phyloP scores from a whole-genome alignment of 305 asterid genomes.

The Petunia hybrid region DNA sequence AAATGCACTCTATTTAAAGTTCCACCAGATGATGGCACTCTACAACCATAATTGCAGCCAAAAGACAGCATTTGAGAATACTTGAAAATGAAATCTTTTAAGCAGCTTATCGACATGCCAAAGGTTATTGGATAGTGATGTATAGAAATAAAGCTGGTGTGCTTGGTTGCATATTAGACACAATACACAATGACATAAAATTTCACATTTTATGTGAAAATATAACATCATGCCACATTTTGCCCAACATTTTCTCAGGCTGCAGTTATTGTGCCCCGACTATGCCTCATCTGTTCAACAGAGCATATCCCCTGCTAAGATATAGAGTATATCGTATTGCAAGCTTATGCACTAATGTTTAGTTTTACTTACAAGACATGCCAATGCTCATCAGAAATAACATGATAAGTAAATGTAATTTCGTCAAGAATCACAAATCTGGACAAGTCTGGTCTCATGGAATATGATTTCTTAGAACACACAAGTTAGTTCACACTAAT shows the following conservation, averaged over 20 bases:
- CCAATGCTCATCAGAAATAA: slow-evolving; percentile 6
- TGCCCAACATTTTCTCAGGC: background rate
- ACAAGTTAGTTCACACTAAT: background rate
- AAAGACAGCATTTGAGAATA: background rate
- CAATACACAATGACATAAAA: background rate
- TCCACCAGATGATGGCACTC: background rate
- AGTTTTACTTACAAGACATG: background rate
- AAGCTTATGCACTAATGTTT: background rate
- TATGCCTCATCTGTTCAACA: slow-evolving; percentile 5
- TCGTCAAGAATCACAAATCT: background rate
- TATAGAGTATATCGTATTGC: background rate
- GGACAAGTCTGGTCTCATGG: background rate
- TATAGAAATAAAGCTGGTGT: background rate
- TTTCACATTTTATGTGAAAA: too few species aligned
- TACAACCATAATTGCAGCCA: background rate
- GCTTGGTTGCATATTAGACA: background rate
- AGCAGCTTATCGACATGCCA: background rate
- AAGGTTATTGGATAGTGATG: background rate
- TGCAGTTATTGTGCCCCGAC: background rate
- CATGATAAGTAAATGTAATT: background rate
- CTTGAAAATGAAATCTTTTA: background rate
- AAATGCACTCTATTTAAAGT: background rate
- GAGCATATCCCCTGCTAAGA: background rate
- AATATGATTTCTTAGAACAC: background rate
- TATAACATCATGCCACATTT: background rate